phyloP scores from a whole-genome alignment of 176 grass and related monocot genomes.

The Hordeum marinum region DNA sequence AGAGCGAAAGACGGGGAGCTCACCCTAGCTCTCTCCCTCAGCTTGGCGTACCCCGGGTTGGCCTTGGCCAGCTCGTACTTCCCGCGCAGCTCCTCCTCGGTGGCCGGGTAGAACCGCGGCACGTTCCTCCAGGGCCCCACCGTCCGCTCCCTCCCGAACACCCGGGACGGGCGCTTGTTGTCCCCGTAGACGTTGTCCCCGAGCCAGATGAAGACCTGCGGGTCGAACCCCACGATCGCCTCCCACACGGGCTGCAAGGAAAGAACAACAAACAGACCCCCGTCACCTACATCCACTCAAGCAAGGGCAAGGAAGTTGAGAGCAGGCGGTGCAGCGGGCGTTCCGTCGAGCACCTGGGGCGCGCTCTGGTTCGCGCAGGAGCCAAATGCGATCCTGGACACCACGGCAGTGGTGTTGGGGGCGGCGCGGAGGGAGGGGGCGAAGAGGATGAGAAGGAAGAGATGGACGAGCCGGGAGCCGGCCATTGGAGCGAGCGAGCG shows the following conservation, averaged over 20 bases:
- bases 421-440: background rate
- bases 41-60: slow-evolving; percentile 62
- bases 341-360: slow-evolving; percentile 55
- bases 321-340: no score
- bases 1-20: background rate
- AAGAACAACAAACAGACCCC: background rate
- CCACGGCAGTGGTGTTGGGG: slow-evolving; percentile 12
- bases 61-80: slow-evolving; percentile 66
- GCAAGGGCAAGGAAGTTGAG: background rate
- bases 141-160: slow-evolving; percentile 63
- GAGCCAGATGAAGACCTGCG: slow-evolving; percentile 91
- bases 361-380: slow-evolving; percentile 89
- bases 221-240: slow-evolving; percentile 54
- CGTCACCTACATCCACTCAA: background rate
- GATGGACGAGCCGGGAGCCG: background rate
- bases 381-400: slow-evolving; percentile 80
- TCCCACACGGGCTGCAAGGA: slow-evolving; percentile 77
- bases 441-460: background rate
- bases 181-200: slow-evolving; percentile 98
- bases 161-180: slow-evolving; percentile 58
- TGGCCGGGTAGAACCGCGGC: slow-evolving; percentile 73
- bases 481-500: slow-evolving; percentile 27
- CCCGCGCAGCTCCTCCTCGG: slow-evolving; percentile 63
- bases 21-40: slow-evolving; percentile 61
- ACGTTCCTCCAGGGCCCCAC: slow-evolving; percentile 81